Conservation (phyloP, 2,329 filamentous ascomycete genomes). For the Arthrobotrys pseudoclavata region DNA sequence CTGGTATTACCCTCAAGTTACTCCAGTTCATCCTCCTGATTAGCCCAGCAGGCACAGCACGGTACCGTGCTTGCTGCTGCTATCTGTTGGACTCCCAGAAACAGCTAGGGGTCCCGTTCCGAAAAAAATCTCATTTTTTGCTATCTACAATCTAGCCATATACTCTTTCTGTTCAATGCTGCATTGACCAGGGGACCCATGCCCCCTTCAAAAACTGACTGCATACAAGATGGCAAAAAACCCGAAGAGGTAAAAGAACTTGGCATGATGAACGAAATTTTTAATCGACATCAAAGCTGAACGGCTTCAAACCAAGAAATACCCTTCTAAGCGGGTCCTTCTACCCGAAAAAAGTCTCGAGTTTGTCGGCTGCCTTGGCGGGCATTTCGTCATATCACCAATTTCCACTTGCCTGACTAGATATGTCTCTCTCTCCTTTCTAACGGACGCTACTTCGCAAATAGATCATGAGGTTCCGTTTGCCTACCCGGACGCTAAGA, state of each 20-base stretch:
- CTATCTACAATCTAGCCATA: slow-evolving; percentile 37
- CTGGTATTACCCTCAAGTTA: slow-evolving; percentile 49
- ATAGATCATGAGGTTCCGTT: slow-evolving; percentile 24
- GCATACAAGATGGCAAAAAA: slow-evolving; percentile 29
- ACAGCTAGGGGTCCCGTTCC: slow-evolving; percentile 36
- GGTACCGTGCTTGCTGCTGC: neutral
- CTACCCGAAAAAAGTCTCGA: slow-evolving; percentile 42
- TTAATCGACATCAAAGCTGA: slow-evolving; percentile 32
- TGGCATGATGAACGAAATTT: slow-evolving; percentile 39
- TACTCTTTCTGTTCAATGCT: slow-evolving; percentile 17
- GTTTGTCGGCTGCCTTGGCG: slow-evolving; percentile 39
- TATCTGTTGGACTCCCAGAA: slow-evolving; percentile 40
- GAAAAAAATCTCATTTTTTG: slow-evolving; percentile 34
- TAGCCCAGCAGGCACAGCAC: slow-evolving; percentile 5
- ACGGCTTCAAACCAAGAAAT: slow-evolving; percentile 12
- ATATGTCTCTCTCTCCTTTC: slow-evolving; percentile 18
- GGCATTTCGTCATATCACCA: slow-evolving; percentile 57
- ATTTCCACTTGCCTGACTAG: slow-evolving; percentile 37
- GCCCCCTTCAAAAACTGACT: slow-evolving; percentile 2
- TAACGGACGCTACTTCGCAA: neutral
- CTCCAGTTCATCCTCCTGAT: slow-evolving; percentile 1
- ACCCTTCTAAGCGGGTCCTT: slow-evolving; percentile 36
- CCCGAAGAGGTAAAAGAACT: neutral
- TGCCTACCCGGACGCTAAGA: slow-evolving; percentile 21
- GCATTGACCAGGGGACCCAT: slow-evolving; percentile 40